Percentiles rank a stretch among this genome's conserved stretches.
Evolutionary conservation across 306 rosid species (phyloP).

Genomic region (Urtica urens): DNA sequence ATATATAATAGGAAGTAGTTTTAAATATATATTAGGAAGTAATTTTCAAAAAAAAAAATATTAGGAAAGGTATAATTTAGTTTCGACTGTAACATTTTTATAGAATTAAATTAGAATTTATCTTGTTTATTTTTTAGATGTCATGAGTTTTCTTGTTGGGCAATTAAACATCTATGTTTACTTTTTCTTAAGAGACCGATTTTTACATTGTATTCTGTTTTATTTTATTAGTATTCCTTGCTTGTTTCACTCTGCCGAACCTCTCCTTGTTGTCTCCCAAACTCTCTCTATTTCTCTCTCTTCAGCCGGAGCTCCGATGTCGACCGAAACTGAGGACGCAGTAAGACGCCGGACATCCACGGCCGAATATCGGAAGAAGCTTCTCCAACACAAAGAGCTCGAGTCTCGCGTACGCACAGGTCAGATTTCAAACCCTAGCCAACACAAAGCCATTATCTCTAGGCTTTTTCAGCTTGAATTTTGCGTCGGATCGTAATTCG

Average conservation of each 20-base stretch:
- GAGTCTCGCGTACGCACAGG: conserved; percentile 83
- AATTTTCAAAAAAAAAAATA: too few species aligned
- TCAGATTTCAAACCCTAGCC: conserved; percentile 23
- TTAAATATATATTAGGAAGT: too few species aligned
- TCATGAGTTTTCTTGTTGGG: not conserved
- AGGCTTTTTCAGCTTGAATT: not conserved
- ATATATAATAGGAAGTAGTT: too few species aligned
- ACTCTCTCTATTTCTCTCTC: not conserved
- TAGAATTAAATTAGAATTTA: too few species aligned
- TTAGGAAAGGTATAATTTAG: too few species aligned
- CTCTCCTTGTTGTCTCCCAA: not conserved
- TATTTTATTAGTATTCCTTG: conserved; percentile 1
- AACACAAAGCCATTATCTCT: conserved; percentile 12
- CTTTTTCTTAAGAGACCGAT: too few species aligned
- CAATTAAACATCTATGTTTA: not conserved
- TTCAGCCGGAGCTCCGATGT: conserved; percentile 11
- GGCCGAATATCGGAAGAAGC: conserved; percentile 64
- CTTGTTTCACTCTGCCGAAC: not conserved
- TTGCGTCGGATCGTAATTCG: not conserved
- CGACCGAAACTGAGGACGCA: conserved; percentile 67
- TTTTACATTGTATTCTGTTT: too few species aligned
- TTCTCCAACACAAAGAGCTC: conserved; percentile 82
- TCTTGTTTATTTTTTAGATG: not conserved
- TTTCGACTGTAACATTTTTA: too few species aligned
- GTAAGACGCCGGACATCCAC: conserved; percentile 52